Evolutionary conservation across 2,329 filamentous ascomycete species (phyloP), one percentile per base, ranked within the genome.

Genomic region (Colletotrichum incanum): DNA sequence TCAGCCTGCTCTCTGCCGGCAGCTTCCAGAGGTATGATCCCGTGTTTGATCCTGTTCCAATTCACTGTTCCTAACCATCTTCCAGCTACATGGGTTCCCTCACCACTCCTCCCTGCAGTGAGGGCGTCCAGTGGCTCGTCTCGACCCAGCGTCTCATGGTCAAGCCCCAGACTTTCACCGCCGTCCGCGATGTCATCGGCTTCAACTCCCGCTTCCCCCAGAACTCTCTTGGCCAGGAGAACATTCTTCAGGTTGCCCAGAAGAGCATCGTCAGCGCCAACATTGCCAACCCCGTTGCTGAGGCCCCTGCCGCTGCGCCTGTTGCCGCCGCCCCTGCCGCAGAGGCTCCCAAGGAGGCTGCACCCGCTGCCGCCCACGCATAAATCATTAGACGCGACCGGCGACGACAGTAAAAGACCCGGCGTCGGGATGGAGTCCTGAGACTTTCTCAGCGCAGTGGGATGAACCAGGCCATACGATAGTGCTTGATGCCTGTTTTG

Each of bases 141-240:
- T 81, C 83, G n/a, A 83, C 84, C 5, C 77, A 83, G 67, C 82
- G 81, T 61, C 80, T 86, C 41, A 70, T 76, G 52, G 74, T 87
- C 50, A 81, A 82, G 5, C 76, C 79, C 11, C 58, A 77, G 14
- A 83, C 83, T 18, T 86, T 84, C 73, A 75, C 77, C 56, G 78
- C 77, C 58, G 84, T 80, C 20, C 82, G 84, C 64, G 78, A 82
- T 47, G 81, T 86, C 54, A 81, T 88, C 65, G 84, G 84, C 41
- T 87, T 85, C 79, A 88, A 88, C 78, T 79, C 84, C 6, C 81
- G 86, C 26, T 85, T 82, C 70, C 80, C 84, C 2, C 86, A 88
- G 76, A 84, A 84, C 74, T 76, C 73, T 1, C 83, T 81, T 1
- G 84, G 84, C 45, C 55, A 81, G 75, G 70, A 77, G 14, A 86